Conservation (phyloP, 176 grass and related monocot genomes). For the Oryza brachyantha region DNA sequence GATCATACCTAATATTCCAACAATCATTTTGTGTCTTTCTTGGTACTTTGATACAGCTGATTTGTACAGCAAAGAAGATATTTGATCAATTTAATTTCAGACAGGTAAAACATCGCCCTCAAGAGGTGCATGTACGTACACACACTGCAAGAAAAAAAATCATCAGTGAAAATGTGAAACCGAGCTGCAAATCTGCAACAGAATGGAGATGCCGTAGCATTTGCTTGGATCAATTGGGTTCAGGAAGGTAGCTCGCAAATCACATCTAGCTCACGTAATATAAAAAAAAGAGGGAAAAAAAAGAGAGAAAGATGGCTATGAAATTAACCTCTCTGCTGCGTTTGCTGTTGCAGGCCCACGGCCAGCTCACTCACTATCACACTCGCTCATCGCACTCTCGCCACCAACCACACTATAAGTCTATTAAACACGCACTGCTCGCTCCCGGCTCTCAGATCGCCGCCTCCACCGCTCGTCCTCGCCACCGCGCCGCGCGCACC, state of each 20-base stretch:
- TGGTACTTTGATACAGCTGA: not conserved
- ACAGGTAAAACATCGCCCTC: conserved; percentile 21
- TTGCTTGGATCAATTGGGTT: not conserved
- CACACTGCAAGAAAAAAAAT: no score
- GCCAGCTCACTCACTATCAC: conserved; percentile 11
- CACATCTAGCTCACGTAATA: conserved; percentile 37
- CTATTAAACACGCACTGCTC: conserved; percentile 42
- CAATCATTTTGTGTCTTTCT: not conserved
- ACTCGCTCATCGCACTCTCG: not conserved
- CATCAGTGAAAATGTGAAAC: no score
- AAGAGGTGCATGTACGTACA: not conserved
- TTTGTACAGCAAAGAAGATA: not conserved
- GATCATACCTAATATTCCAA: not conserved
- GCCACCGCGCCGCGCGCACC: not conserved
- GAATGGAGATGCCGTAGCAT: no score
- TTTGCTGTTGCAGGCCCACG: not conserved
- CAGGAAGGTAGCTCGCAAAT: conserved; percentile 23
- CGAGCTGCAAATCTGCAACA: not conserved
- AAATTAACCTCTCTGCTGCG: not conserved
- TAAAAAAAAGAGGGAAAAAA: not conserved
- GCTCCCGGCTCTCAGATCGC: conserved; percentile 4
- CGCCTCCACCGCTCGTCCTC: not conserved
- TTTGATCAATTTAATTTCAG: not conserved
- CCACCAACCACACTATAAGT: conserved; percentile 51
- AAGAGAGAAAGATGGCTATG: not conserved